Conservation (phyloP, 768 basidiomycete genomes). For the Panellus pusillus region DNA sequence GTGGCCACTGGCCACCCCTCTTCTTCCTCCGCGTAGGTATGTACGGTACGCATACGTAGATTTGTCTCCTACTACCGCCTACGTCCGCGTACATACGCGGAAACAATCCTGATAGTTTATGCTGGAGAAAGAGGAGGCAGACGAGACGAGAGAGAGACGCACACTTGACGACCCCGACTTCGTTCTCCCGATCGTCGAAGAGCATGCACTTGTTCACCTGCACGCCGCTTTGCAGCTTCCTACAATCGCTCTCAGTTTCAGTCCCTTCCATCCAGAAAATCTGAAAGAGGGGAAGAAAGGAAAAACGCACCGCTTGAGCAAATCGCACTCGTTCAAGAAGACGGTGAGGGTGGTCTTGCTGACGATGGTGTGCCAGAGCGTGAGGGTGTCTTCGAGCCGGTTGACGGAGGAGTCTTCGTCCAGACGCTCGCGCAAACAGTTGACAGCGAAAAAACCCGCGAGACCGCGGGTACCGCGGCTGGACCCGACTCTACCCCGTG, state of each 20-base stretch:
- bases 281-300: too few species aligned
- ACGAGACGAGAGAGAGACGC: slow-evolving; percentile 10
- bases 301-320: slow-evolving; percentile 43
- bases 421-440: slow-evolving; percentile 41
- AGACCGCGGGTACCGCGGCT: too few species aligned
- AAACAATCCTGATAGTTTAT: too few species aligned
- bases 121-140: too few species aligned
- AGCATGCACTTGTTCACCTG: slow-evolving; percentile 47
- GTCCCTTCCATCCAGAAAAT: too few species aligned
- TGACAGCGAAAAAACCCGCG: too few species aligned
- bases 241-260: slow-evolving; percentile 1
- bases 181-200: slow-evolving; percentile 37
- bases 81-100: too few species aligned
- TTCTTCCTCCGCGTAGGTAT: too few species aligned
- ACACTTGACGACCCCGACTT: slow-evolving; percentile 45
- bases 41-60: too few species aligned
- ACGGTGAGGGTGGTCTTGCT: slow-evolving; percentile 62
- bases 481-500: too few species aligned
- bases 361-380: slow-evolving; percentile 66
- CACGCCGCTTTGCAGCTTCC: slow-evolving; percentile 34
- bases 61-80: too few species aligned
- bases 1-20: too few species aligned
- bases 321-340: slow-evolving; percentile 75
- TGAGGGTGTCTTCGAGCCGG: slow-evolving; percentile 70
- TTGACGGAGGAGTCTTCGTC: slow-evolving; percentile 64